A percentile compares a stretch with the other conserved stretches of the same genome.
Conservation (phyloP, 164 flowering plant genomes). For the Cinnamomum chago region DNA sequence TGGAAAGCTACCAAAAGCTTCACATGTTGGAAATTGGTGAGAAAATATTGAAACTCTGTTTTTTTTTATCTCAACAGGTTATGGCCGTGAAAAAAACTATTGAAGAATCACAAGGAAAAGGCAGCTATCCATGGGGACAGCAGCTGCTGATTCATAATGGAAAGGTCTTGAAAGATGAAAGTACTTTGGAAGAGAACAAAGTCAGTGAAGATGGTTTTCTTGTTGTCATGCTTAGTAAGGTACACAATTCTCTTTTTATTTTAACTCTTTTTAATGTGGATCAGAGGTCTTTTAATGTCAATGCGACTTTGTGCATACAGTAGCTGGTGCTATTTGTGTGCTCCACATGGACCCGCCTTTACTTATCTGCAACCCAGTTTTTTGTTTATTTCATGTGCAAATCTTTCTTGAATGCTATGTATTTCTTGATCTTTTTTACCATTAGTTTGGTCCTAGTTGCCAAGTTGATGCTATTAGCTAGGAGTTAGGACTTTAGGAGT, state of each 20-base stretch:
- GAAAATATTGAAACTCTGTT: not conserved
- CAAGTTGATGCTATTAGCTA: too few species aligned
- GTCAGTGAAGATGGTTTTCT: conserved; percentile 95
- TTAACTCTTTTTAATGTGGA: not conserved
- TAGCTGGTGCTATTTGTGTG: too few species aligned
- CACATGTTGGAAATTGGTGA: not conserved
- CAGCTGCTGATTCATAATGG: conserved; percentile 92
- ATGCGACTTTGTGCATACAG: too few species aligned
- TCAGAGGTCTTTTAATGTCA: too few species aligned
- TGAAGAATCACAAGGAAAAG: conserved; percentile 92
- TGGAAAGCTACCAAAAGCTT: not conserved
- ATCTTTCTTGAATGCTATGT: too few species aligned
- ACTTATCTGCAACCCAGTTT: too few species aligned
- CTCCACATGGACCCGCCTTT: too few species aligned
- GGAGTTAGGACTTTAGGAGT: too few species aligned
- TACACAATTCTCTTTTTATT: conserved; percentile 13
- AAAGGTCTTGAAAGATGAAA: conserved; percentile 97
- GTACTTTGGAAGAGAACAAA: conserved; percentile 80
- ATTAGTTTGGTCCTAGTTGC: too few species aligned
- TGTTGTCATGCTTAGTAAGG: conserved; percentile 99
- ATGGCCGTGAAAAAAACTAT: conserved; percentile 96
- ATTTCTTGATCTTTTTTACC: too few species aligned
- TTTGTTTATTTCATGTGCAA: too few species aligned
- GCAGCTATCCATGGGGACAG: conserved; percentile 94
- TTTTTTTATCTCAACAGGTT: conserved; percentile 33